Percentiles rank a stretch among this genome's conserved stretches.
These are phyloP conservation scores for Calycina marina DNA, from an alignment of 2,329 filamentous ascomycete genomes.

Conservation along the genomic window DNA sequence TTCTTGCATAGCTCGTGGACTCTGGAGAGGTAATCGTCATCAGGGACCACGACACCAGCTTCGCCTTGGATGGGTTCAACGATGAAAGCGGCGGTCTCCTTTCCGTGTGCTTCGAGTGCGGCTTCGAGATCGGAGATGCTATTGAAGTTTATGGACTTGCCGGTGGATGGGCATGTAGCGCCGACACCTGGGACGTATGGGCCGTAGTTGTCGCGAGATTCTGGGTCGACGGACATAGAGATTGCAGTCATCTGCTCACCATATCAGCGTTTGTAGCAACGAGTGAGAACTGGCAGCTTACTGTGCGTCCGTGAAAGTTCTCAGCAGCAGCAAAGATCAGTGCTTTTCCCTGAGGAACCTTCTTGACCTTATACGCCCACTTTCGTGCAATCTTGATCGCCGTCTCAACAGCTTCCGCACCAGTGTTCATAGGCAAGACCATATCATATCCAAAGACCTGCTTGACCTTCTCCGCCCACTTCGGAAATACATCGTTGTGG, in stretches of 20 bases:
- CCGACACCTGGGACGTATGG: constrained; percentile 87
- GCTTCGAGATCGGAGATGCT: constrained; percentile 67
- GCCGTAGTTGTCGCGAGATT: constrained; percentile 89
- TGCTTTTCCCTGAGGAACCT: constrained; percentile 71
- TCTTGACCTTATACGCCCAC: constrained; percentile 96
- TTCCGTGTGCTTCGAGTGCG: constrained; percentile 65
- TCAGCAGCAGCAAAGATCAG: constrained; percentile 72
- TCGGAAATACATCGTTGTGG: constrained; percentile 95
- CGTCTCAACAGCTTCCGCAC: constrained; percentile 90
- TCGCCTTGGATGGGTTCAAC: constrained; percentile 97
- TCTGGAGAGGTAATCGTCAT: constrained; percentile 70
- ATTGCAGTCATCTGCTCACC: constrained; percentile 64
- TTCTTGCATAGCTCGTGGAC: constrained; percentile 80
- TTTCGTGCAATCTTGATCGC: constrained; percentile 92
- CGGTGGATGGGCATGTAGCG: constrained; percentile 59
- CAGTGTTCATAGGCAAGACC: constrained; percentile 97
- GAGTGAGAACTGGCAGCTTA: constrained; percentile 33
- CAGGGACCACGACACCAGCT: constrained; percentile 89
- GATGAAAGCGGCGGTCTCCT: constrained; percentile 80
- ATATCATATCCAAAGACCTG: constrained; percentile 89
- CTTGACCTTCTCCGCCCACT: constrained; percentile 86
- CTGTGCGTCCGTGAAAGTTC: constrained; percentile 94
- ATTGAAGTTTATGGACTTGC: constrained; percentile 72
- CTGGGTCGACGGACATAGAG: constrained; percentile 86
- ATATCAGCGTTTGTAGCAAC: no score